Evolutionary conservation across 306 rosid genomes (phyloP), one percentile per base, ranked within the genome.

Genomic region (Cyclanthera cordifolia): DNA sequence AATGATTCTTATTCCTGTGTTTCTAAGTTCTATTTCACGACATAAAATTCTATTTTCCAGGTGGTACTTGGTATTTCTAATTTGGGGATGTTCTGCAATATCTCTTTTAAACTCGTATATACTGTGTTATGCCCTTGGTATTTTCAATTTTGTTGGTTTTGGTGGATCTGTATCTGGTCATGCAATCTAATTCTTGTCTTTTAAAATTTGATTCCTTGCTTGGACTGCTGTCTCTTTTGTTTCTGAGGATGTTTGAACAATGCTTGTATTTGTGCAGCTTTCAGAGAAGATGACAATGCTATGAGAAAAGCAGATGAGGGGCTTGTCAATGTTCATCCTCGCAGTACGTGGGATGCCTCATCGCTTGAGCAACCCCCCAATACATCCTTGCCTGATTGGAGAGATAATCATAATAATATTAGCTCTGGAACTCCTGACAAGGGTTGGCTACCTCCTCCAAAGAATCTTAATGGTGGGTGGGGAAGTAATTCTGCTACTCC

Each of bases 391-490:
- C 89, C 82, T 76, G 90, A 83, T 63, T 69, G 77, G 82, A 84
- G 82, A 74, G 91, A 83, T 24, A 76, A 70, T 69, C 61, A 78
- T 16, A 54, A 76, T 80, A 90, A 82, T 81, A 39, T 75, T 19
- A 84, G 81, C 73, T 78, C 84, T 53, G 84, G 88, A 79, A 82
- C 79, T 72, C 69, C 82, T 16, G 88, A 84, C 70, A 63, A 76
- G 77, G 81, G 81, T 63, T 78, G 82, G 90, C 79, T 86, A 12
- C 82, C 73, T 28, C 80, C 81, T 25, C 76, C 81, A 39, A 92
- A 87, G 72, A 85, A 82, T 78, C 83, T 81, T 75, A 85, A 41
- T 74, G 74, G 61, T 64, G 90, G 82, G 65, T 61, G 84, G 86
- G 88, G 79, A 45, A 79, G 74, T 73, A 85, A 78, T 58, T 17